Base-by-base conservation (phyloP, 2,329 filamentous ascomycete species). In the Neofusicoccum kwambonambiense region DNA sequence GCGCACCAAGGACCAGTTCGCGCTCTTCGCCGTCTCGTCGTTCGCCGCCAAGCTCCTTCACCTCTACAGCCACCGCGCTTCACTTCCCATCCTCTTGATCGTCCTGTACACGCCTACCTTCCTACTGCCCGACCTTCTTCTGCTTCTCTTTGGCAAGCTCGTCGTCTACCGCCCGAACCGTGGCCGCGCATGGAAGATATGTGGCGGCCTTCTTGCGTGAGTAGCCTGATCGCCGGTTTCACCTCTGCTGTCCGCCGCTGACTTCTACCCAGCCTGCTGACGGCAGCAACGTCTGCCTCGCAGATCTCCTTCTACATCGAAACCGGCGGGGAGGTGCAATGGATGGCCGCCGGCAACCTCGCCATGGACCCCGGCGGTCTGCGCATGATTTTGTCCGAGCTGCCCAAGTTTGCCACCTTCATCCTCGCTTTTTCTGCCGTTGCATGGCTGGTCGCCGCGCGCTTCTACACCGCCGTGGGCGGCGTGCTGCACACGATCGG, bases 241-340 rank as follows among this genome's bases (percentile, higher is more conserved):
- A 47, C 8, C 2, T 44, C 27, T 37, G n/a, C 12, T 12, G n/a
- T 9, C 56, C 17, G 12, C 11, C 9, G 56, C 56, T 67, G 39
- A 62, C 49, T 9, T 60, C 19, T 6, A 57, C n/a, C 19, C 57
- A 76, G 75, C 8, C 44, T 75, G 15, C 52, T 75, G 31, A 74
- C 75, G 8, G 72, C 72, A 61, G 72, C 69, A 22, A 72, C 75
- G 2, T 72, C 76, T 11, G 73, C 76, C 35, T 69, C 74, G 13
- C 75, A 77, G 65, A 74, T 79, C 58, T 74, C 74, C 39, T 79
- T 79, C 68, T 79, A 76, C 65, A 67, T 77, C 57, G 75, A 78
- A 64, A 79, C 77, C 1, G 77, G 77, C 7, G 74, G 74, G 39
- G 77, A 79, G 65, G 75, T 79, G 57, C 73, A 75, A 67, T 79